Base-by-base conservation (phyloP, 23 red algal genomes). In the Gracilaria domingensis region DNA sequence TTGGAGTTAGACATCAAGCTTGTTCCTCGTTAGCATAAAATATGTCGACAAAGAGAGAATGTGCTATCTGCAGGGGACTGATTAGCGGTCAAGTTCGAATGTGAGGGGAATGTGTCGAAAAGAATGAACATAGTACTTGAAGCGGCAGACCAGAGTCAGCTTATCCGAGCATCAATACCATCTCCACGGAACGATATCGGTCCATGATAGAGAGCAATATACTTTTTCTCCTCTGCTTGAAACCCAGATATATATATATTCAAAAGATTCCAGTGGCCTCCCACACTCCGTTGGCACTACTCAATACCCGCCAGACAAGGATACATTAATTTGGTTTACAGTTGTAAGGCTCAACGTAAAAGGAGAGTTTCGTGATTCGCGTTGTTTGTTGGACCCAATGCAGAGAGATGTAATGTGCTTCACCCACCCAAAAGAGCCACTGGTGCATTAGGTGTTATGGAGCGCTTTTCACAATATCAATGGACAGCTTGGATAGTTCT, bases 181-280 rank as follows among this genome's bases (percentile, higher is more conserved):
- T 1, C n/a, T 28, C 49, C 48, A 7, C 26, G 28, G 24, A 80
- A 56, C 76, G 58, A 24, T 1, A 57, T 32, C 29, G 29, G 48
- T 1, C 76, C 42, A 34, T 54, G 58, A 16, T 56, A 80, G 0
- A 80, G 76, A 12, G 49, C 48, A 56, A 80, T 9, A 24, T 55
- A 39, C 48, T 56, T 80, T 3, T 58, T 59, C 2, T 80, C n/a
- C n/a, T 80, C 76, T 23, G 76, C 76, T 48, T 80, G 57, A 24
- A 28, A 80, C 0, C 54, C 47, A 29, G 4, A n/a, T 2, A 80
- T 58, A n/a, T n/a, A n/a, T n/a, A 18, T 80, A 60, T 24, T 56
- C n/a, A 18, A 80, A 58, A 4, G 76, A 80, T 23, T 58, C 26
- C 14, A 49, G 47, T 18, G 54, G 76, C 16, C 48, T 28, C 14